A percentile compares a stretch with the other conserved stretches of the same genome.
phyloP scores from a whole-genome alignment of 129 eudicot species.

The carrot (Daucus carota) region DNA sequence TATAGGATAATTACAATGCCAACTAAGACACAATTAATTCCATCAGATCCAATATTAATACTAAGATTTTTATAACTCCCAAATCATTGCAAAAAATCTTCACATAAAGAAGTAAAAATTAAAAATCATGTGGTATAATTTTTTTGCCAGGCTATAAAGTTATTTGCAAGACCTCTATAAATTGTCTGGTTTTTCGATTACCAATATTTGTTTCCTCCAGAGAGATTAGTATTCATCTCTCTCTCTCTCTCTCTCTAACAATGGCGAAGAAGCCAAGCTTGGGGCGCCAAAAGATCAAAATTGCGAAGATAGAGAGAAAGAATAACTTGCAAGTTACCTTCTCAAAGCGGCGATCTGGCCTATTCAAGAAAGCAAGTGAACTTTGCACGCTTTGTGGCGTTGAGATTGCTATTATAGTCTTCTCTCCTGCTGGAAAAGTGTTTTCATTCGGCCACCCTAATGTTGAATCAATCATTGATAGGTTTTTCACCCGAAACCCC shows the following conservation, averaged over 20 bases:
- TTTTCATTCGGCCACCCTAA: slow-evolving; percentile 63
- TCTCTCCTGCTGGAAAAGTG: slow-evolving; percentile 54
- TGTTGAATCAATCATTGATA: slow-evolving; percentile 44
- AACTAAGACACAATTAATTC: slow-evolving; percentile 2
- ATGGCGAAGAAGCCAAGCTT: slow-evolving; percentile 50
- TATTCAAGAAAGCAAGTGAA: slow-evolving; percentile 62
- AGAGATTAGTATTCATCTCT: background rate
- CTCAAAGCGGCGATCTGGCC: slow-evolving; percentile 54
- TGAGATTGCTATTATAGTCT: slow-evolving; percentile 52
- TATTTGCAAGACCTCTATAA: slow-evolving; percentile 12
- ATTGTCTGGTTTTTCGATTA: background rate
- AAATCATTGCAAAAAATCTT: slow-evolving; percentile 16
- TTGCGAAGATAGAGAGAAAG: slow-evolving; percentile 41
- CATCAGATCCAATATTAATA: slow-evolving; percentile 8
- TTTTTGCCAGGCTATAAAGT: background rate
- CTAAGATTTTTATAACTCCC: slow-evolving; percentile 30
- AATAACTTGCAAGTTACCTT: slow-evolving; percentile 53
- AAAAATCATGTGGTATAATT: background rate
- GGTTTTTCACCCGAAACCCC: slow-evolving; percentile 34
- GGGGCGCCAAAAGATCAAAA: slow-evolving; percentile 58
- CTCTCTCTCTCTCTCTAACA: background rate
- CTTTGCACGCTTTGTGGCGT: slow-evolving; percentile 62
- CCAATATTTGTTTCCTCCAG: background rate
- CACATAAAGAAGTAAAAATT: background rate
- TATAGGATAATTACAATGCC: background rate